phyloP scores from a whole-genome alignment of 768 basidiomycete species.

The Russula compacta region DNA sequence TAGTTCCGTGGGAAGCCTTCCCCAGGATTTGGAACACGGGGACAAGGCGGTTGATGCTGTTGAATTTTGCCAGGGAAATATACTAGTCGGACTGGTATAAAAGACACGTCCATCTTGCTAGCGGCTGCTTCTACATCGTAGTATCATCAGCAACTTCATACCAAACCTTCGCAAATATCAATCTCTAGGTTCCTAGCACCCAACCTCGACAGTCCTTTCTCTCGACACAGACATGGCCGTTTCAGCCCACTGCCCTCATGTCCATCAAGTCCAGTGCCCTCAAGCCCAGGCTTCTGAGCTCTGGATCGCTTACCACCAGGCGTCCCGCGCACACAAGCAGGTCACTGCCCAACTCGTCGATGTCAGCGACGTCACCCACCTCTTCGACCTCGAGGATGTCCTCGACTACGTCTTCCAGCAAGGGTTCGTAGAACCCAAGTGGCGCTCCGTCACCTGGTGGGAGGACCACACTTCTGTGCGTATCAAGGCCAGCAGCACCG shows the following conservation, averaged over 20 bases:
- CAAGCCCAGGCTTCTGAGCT: slow-evolving; percentile 26
- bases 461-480: slow-evolving; percentile 33
- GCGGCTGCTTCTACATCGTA: neutral
- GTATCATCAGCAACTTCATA: neutral
- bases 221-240: neutral
- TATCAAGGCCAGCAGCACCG: slow-evolving; percentile 28
- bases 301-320: slow-evolving; percentile 41
- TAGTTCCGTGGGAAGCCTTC: too few relatives aligned
- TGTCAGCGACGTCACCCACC: slow-evolving; percentile 33
- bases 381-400: slow-evolving; percentile 40
- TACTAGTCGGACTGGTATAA: neutral
- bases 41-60: too few relatives aligned
- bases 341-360: slow-evolving; percentile 41
- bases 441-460: slow-evolving; percentile 37
- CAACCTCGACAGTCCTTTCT: neutral
- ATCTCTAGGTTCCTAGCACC: neutral
- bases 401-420: slow-evolving; percentile 38
- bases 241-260: neutral
- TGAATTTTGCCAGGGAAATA: neutral
- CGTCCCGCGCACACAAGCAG: slow-evolving; percentile 34
- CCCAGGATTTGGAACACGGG: too few relatives aligned
- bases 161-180: neutral
- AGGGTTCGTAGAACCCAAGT: slow-evolving; percentile 38
- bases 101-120: neutral
- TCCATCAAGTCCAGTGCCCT: neutral